Evolutionary conservation across 768 basidiomycete genomes (phyloP).

Genomic region (Pisolithus sp.): DNA sequence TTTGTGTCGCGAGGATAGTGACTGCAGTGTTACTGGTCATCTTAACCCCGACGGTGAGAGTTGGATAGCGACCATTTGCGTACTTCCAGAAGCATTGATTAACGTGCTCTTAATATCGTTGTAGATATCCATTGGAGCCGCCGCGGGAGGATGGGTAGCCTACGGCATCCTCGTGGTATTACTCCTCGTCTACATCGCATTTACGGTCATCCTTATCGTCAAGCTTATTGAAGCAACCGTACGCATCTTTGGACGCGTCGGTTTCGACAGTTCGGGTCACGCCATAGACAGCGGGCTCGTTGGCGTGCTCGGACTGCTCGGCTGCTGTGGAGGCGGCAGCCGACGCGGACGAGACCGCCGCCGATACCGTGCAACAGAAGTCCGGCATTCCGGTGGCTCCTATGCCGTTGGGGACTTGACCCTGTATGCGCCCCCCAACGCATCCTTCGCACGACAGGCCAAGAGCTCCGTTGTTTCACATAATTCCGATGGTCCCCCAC

Average conservation of each 20-base stretch:
- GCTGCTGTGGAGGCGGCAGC: slow-evolving; percentile 54
- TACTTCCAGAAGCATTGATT: slow-evolving; percentile 7
- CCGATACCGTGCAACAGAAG: slow-evolving; percentile 20
- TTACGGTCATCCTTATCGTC: slow-evolving; percentile 72
- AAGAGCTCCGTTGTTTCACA: slow-evolving; percentile 28
- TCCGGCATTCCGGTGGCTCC: slow-evolving; percentile 17
- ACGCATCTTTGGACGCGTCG: slow-evolving; percentile 67
- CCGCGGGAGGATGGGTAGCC: slow-evolving; percentile 87
- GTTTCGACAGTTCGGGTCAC: slow-evolving; percentile 80
- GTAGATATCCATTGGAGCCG: slow-evolving; percentile 77
- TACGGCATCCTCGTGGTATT: slow-evolving; percentile 87
- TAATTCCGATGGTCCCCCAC: slow-evolving; percentile 49
- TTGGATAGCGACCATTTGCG: background rate
- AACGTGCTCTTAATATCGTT: background rate
- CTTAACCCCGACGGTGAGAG: slow-evolving; percentile 76
- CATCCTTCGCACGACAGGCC: slow-evolving; percentile 23
- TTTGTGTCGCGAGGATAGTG: slow-evolving; percentile 86
- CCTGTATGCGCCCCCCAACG: slow-evolving; percentile 42
- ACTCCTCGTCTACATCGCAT: slow-evolving; percentile 76
- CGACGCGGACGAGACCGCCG: slow-evolving; percentile 25
- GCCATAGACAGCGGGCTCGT: slow-evolving; percentile 82
- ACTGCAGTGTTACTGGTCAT: slow-evolving; percentile 88
- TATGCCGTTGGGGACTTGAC: slow-evolving; percentile 35
- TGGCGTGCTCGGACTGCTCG: slow-evolving; percentile 70
- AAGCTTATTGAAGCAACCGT: slow-evolving; percentile 82